Percentiles rank a stretch among this genome's conserved stretches.
Evolutionary conservation across 805 yeast species (phyloP).

Genomic region (Priceomyces melissophilus): DNA sequence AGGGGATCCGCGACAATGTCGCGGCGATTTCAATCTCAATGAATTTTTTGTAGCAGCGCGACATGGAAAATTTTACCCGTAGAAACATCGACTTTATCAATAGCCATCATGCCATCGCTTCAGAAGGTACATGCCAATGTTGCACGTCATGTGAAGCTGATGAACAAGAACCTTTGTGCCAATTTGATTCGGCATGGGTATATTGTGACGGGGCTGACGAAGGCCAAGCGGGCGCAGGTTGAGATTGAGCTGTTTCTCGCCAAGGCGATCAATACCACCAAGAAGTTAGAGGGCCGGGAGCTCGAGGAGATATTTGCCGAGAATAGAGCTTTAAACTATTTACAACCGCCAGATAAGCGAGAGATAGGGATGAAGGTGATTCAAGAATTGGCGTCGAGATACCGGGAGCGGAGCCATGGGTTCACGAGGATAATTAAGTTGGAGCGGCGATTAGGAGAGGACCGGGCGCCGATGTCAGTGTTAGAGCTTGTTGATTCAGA

Average conservation of each 20-base stretch:
- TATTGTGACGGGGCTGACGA: conserved; percentile 41
- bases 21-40: background rate
- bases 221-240: conserved; percentile 43
- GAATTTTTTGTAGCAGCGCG: background rate
- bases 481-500: conserved; percentile 75
- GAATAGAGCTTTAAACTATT: conserved; percentile 19
- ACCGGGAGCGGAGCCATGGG: conserved; percentile 65
- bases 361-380: conserved; percentile 59
- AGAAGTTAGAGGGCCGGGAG: conserved; percentile 12
- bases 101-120: conserved; percentile 34
- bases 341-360: conserved; percentile 48
- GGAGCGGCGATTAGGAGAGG: conserved; percentile 80
- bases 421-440: conserved; percentile 80
- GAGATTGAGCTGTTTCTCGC: conserved; percentile 38
- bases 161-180: conserved; percentile 43
- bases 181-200: conserved; percentile 42
- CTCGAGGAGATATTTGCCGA: conserved; percentile 12
- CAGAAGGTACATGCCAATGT: conserved; percentile 41
- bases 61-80: background rate
- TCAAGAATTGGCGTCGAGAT: conserved; percentile 62
- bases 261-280: conserved; percentile 26
- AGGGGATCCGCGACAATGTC: background rate
- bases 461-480: conserved; percentile 85
- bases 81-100: background rate
- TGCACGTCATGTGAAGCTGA: conserved; percentile 42